Conservation (phyloP, 768 basidiomycete genomes). For the Termitomyces titanicus region DNA sequence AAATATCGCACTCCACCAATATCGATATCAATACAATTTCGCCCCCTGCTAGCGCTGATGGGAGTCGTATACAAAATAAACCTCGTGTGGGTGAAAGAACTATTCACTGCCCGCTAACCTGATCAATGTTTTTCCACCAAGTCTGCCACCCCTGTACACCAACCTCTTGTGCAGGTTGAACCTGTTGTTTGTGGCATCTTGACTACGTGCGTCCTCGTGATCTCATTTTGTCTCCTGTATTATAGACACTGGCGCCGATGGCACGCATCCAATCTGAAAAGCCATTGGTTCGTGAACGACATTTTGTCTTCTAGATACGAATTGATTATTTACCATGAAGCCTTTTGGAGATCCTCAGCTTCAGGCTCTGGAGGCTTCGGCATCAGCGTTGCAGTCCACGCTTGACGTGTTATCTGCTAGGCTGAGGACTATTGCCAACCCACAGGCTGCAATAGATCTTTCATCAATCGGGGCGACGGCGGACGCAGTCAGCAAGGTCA, state of each 20-base stretch:
- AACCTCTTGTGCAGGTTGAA: neutral
- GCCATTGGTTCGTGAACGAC: neutral
- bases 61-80: neutral
- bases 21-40: neutral
- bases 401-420: slow-evolving; percentile 50
- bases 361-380: slow-evolving; percentile 32
- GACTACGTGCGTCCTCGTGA: neutral
- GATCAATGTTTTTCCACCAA: neutral
- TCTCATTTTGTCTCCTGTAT: neutral
- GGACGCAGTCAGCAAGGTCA: slow-evolving; percentile 67
- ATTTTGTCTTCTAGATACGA: neutral
- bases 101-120: neutral
- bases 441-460: slow-evolving; percentile 38
- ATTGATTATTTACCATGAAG: slow-evolving; percentile 1
- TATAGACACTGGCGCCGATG: neutral
- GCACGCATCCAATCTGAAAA: slow-evolving; percentile 1
- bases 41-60: neutral
- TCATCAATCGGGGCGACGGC: slow-evolving; percentile 52
- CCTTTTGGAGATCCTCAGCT: neutral
- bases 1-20: neutral
- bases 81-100: slow-evolving; percentile 5
- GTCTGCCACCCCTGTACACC: neutral
- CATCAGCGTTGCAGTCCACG: slow-evolving; percentile 47
- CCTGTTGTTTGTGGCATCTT: neutral
- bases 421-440: slow-evolving; percentile 41